Conservation (phyloP, 768 basidiomycete species). For the Austroboletus festivus region DNA sequence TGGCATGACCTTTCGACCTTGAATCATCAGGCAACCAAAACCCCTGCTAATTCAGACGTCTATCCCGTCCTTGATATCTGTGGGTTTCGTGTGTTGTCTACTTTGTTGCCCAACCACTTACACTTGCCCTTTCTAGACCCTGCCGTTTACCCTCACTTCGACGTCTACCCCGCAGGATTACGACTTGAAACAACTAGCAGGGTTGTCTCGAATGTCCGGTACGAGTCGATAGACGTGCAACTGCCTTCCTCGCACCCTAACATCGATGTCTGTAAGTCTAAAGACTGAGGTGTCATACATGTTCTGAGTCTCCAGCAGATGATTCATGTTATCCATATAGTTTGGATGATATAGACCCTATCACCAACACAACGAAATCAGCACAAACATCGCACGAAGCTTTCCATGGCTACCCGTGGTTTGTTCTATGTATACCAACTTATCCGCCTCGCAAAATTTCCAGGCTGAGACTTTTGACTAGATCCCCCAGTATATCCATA, state of each 20-base stretch:
- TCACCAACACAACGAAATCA: neutral
- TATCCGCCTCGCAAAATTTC: neutral
- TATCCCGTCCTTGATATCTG: constrained; percentile 29
- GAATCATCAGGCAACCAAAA: neutral
- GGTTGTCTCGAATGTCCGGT: neutral
- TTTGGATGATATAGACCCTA: constrained; percentile 37
- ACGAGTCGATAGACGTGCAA: constrained; percentile 6
- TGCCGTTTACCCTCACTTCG: constrained; percentile 40
- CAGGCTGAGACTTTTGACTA: constrained; percentile 5
- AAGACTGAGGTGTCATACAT: neutral
- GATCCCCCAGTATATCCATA: constrained; percentile 25
- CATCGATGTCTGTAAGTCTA: constrained; percentile 35
- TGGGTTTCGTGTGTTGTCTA: constrained; percentile 1
- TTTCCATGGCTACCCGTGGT: constrained; percentile 32
- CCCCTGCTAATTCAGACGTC: neutral
- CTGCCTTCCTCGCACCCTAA: constrained; percentile 14
- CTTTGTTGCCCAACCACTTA: neutral
- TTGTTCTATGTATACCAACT: constrained; percentile 35
- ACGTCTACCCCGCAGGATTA: constrained; percentile 36
- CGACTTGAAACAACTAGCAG: constrained; percentile 1
- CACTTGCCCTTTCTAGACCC: constrained; percentile 34
- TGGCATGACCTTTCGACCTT: neutral
- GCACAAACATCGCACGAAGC: constrained; percentile 8
- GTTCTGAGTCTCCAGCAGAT: constrained; percentile 26
- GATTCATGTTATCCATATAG: constrained; percentile 40